Base-by-base conservation (phyloP, 2,329 filamentous ascomycete species). In the Beauveria medogensis region DNA sequence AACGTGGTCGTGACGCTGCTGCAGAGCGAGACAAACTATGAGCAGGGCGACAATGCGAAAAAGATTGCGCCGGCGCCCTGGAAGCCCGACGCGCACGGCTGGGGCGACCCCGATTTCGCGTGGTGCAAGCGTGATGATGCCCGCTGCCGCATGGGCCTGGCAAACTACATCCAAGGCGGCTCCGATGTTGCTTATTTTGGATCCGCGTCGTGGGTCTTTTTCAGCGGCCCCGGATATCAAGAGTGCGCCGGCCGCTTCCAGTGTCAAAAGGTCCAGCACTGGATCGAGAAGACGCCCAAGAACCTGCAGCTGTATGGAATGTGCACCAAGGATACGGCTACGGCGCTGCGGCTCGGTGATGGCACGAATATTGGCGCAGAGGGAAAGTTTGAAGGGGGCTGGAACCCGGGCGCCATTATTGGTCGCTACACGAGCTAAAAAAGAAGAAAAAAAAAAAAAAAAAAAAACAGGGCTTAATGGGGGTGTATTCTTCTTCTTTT, bases 1-100 rank as follows among this genome's bases (percentile, higher is more conserved):
- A 81, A 82, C 61, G 76, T 84, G 9, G 73, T 81, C 61, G 73
- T 80, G 12, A 76, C 75, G 7, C 65, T 83, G 69, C 74, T 81
- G 61, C 80, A 84, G 70, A 76, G 75, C 51, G 82, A 85, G 69
- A 82, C 81, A 8, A 81, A 82, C 65, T 71, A 71, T 51, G 65
- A 70, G 7, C 68, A 70, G 37, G 69, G 69, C 40, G 60, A 75
- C 63, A 69, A 77, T 64, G 68, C 70, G 9, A 64, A 65, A 24
- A 69, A 73, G 63, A 64, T 69, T 0, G 65, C 69, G 1, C 75
- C 76, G 0, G 70, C 71, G 3, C 77, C 77, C 1, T 78, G 76
- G 76, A 68, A 63, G 5, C 67, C 75, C 28, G 71, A 77, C 50
- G 64, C 67, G 24, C 53, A 46, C 1, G 67, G 65, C 55, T 77